Evolutionary conservation across 2,329 filamentous ascomycete genomes (phyloP).

Genomic region (Trichocomaceae sp.): DNA sequence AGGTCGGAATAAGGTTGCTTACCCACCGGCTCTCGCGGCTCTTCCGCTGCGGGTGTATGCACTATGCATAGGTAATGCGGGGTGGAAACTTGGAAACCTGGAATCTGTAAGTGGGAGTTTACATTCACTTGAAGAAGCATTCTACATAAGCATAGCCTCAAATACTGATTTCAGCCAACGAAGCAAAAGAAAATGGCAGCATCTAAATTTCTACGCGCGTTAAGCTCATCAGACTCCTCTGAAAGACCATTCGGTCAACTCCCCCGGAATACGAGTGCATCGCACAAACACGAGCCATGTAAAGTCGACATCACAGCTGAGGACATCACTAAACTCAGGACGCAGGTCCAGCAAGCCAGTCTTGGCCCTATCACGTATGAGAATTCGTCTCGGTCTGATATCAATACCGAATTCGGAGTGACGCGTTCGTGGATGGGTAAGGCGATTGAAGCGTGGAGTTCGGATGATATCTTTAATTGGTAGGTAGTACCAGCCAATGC

Average conservation of each 20-base stretch:
- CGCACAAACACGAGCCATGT: neutral
- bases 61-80: too few species aligned
- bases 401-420: constrained; percentile 41
- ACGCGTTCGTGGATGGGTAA: constrained; percentile 41
- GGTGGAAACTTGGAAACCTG: too few species aligned
- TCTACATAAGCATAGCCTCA: neutral
- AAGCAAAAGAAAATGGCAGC: neutral
- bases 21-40: too few species aligned
- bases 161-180: neutral
- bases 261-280: neutral
- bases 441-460: constrained; percentile 35
- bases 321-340: constrained; percentile 16
- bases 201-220: neutral
- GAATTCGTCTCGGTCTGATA: constrained; percentile 38
- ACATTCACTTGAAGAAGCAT: too few species aligned
- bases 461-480: constrained; percentile 3
- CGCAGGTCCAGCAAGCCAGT: constrained; percentile 43
- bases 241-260: neutral
- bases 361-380: constrained; percentile 46
- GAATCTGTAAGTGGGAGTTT: too few species aligned
- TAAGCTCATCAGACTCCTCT: neutral
- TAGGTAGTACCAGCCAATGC: neutral
- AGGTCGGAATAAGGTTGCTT: neutral
- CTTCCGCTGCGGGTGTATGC: too few species aligned
- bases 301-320: neutral